Evolutionary conservation across 2,329 filamentous ascomycete genomes (phyloP).

Genomic region (Apiospora hydei): DNA sequence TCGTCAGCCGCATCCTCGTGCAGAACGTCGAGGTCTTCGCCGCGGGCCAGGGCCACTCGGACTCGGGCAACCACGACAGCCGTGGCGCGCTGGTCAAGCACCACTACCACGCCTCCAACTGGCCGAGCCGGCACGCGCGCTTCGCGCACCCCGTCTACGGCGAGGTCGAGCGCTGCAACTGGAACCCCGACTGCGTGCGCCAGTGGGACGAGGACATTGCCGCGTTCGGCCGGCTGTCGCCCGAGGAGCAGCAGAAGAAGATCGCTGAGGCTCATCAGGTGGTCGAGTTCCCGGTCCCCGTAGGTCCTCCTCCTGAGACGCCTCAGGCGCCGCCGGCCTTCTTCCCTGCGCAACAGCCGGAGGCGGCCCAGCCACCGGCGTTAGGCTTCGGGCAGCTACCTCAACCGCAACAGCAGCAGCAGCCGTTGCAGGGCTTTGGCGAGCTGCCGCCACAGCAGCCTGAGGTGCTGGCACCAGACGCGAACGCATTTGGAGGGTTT

Average conservation of each 20-base stretch:
- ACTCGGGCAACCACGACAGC: constrained; percentile 74
- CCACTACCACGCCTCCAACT: constrained; percentile 77
- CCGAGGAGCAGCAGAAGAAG: constrained; percentile 64
- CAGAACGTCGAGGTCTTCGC: constrained; percentile 76
- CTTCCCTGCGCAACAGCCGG: not conserved
- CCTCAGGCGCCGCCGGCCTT: not conserved
- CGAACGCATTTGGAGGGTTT: not conserved
- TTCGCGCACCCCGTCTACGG: constrained; percentile 74
- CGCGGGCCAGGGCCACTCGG: constrained; percentile 75
- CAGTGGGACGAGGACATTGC: constrained; percentile 71
- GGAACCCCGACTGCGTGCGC: constrained; percentile 68
- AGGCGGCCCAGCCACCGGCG: not conserved
- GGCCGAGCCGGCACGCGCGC: constrained; percentile 71
- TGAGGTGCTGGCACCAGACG: not conserved
- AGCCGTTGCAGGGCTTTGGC: not conserved
- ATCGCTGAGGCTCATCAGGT: constrained; percentile 42
- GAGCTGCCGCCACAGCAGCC: not conserved
- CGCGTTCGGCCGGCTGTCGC: constrained; percentile 62
- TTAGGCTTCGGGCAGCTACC: not conserved
- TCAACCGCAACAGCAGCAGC: not conserved
- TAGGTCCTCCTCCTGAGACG: not conserved
- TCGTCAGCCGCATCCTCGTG: constrained; percentile 70
- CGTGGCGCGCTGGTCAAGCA: constrained; percentile 74
- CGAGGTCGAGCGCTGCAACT: constrained; percentile 75
- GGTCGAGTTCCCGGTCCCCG: not conserved